phyloP scores from a whole-genome alignment of 305 asterid genomes.

The Solanum hybrid region DNA sequence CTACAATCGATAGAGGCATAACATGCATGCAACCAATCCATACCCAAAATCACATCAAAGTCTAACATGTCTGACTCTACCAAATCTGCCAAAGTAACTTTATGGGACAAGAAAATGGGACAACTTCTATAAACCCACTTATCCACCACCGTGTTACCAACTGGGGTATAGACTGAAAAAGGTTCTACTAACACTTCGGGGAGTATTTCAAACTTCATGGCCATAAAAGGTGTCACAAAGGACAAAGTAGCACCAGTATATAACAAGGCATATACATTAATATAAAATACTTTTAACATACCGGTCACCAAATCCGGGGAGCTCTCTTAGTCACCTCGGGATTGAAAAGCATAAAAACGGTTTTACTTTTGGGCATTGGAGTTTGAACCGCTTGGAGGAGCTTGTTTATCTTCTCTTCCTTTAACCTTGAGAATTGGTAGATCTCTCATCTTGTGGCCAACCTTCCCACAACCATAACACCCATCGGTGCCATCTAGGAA shows the following conservation, averaged over 20 bases:
- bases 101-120: background rate
- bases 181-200: background rate
- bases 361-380: background rate
- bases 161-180: background rate
- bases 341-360: accelerated
- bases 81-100: background rate
- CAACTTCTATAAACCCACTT: too few relatives aligned
- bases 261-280: background rate
- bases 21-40: background rate
- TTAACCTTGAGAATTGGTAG: too few relatives aligned
- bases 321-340: background rate
- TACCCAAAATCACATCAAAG: background rate
- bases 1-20: background rate
- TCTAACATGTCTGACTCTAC: background rate
- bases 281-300: background rate
- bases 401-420: background rate
- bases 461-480: too few relatives aligned
- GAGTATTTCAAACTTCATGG: background rate
- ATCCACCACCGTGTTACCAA: background rate
- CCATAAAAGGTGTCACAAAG: background rate
- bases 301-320: background rate
- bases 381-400: background rate
- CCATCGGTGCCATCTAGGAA: too few relatives aligned
- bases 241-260: background rate
- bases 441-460: too few relatives aligned